Conservation (phyloP, 1,139 yeast species). For the Pichia sp. region DNA sequence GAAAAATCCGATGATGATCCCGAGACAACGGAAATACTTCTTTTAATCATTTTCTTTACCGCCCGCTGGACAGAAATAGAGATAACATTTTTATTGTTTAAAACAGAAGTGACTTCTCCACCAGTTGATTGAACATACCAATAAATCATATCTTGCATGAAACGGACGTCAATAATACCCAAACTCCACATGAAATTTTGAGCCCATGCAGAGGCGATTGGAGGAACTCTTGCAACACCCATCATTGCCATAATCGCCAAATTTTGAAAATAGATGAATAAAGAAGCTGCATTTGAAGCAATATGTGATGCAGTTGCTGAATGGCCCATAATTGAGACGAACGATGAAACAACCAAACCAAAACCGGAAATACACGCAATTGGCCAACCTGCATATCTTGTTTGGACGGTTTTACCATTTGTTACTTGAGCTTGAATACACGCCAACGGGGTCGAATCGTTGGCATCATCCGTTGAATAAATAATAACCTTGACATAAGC, state of each 20-base stretch:
- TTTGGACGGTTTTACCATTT: slow-evolving; percentile 92
- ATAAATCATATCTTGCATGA: slow-evolving; percentile 78
- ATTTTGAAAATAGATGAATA: slow-evolving; percentile 89
- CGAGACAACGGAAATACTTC: slow-evolving; percentile 18
- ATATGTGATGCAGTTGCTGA: slow-evolving; percentile 93
- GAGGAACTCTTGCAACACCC: slow-evolving; percentile 91
- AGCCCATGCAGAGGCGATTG: slow-evolving; percentile 97
- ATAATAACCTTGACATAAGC: slow-evolving; percentile 79
- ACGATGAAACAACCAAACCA: slow-evolving; percentile 82
- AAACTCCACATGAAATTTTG: slow-evolving; percentile 96
- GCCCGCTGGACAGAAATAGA: slow-evolving; percentile 67
- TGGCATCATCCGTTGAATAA: slow-evolving; percentile 37
- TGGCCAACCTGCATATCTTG: slow-evolving; percentile 94
- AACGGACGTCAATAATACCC: slow-evolving; percentile 75
- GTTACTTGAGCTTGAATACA: slow-evolving; percentile 86
- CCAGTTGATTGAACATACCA: slow-evolving; percentile 99
- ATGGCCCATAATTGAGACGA: slow-evolving; percentile 81
- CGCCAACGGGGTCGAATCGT: slow-evolving; percentile 47
- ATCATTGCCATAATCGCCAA: slow-evolving; percentile 91
- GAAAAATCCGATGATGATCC: slow-evolving; percentile 35
- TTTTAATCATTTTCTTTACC: slow-evolving; percentile 29
- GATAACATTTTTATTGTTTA: slow-evolving; percentile 45
- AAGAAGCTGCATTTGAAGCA: slow-evolving; percentile 88
- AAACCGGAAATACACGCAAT: slow-evolving; percentile 86
- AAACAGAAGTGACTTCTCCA: slow-evolving; percentile 71